Base-by-base conservation (phyloP, 768 basidiomycete genomes). In the Naganishia kalamii region DNA sequence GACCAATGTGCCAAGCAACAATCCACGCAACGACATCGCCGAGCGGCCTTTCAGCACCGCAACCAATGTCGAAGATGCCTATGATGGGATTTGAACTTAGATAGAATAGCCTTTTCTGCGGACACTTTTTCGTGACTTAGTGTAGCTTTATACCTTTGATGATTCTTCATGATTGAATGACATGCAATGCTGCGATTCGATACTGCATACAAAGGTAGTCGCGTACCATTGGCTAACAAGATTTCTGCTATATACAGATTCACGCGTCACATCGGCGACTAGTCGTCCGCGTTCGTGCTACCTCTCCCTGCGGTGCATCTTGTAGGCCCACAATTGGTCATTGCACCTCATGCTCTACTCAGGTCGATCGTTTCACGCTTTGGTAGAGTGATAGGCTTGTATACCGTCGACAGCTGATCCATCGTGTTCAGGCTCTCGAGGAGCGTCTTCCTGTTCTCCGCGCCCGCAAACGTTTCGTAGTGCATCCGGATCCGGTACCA, bases 31-130 rank as follows among this genome's bases (percentile, higher is more conserved):
- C 12, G 19, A n/a, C 8, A 10, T 5, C 43, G 11, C 19, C 7
- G 43, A 44, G 19, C 43, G 43, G 21, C 43, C 43, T 44, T n/a
- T 44, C 43, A 44, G 43, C 15, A 23, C 54, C 19, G 35, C 54
- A 33, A 40, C 30, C 54, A 23, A 40, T 33, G 54, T 57, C 32
- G 35, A 57, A 4, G 54, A 57, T 32, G 54, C 54, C 23, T 57
- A 57, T 57, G 54, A 57, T 37, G 54, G 54, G 10, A 57, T 57
- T 21, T 57, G 35, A 40, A 6, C 43, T 44, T 44, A 6, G 43
- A n/a, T n/a, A 44, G 5, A 6, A 44, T 44, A n/a, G 21, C 21
- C 43, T 44, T 44, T 44, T n/a, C 11, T n/a, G 11, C 19, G 43
- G 43, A 44, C 43, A 44, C 5, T 44, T 5, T 11, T n/a, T 44